Percentiles rank a stretch among this genome's conserved stretches.
These are phyloP conservation scores for Stemphylium vesicarium DNA, from an alignment of 2,329 filamentous ascomycete species.

Conservation along the genomic window DNA sequence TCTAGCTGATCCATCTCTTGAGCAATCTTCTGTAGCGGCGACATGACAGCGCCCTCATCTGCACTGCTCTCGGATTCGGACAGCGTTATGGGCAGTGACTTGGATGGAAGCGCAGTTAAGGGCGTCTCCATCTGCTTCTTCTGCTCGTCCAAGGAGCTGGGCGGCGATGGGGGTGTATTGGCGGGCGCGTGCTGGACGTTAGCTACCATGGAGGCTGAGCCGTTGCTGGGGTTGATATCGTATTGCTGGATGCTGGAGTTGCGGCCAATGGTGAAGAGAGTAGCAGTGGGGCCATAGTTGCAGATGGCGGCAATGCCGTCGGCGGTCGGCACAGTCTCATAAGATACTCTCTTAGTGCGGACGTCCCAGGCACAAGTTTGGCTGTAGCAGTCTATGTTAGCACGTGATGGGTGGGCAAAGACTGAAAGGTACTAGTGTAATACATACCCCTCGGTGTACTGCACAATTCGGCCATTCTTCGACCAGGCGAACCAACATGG, in stretches of 20 bases:
- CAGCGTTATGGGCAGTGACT: constrained; percentile 41
- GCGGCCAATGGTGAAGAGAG: constrained; percentile 85
- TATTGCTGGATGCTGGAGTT: constrained; percentile 95
- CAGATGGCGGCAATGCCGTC: constrained; percentile 82
- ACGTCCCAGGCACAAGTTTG: constrained; percentile 97
- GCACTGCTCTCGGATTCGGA: constrained; percentile 70
- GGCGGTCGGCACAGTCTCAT: constrained; percentile 83
- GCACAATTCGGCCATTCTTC: constrained; percentile 94
- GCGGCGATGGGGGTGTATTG: constrained; percentile 78
- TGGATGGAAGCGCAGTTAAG: constrained; percentile 37
- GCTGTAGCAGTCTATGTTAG: constrained; percentile 50
- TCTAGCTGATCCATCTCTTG: constrained; percentile 71
- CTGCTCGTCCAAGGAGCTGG: constrained; percentile 78
- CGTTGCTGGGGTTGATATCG: constrained; percentile 74
- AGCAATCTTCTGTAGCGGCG: constrained; percentile 76
- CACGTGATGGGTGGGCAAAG: constrained; percentile 3
- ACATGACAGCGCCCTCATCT: constrained; percentile 66
- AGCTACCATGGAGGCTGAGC: constrained; percentile 75
- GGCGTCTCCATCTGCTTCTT: constrained; percentile 52
- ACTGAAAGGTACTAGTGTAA: constrained; percentile 11
- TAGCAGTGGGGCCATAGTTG: constrained; percentile 88
- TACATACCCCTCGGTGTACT: constrained; percentile 86
- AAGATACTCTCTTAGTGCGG: constrained; percentile 94
- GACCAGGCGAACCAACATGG: constrained; percentile 99
- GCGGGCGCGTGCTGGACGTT: constrained; percentile 87